phyloP scores from a whole-genome alignment of 83 land plant species.

The Thuja plicata region DNA sequence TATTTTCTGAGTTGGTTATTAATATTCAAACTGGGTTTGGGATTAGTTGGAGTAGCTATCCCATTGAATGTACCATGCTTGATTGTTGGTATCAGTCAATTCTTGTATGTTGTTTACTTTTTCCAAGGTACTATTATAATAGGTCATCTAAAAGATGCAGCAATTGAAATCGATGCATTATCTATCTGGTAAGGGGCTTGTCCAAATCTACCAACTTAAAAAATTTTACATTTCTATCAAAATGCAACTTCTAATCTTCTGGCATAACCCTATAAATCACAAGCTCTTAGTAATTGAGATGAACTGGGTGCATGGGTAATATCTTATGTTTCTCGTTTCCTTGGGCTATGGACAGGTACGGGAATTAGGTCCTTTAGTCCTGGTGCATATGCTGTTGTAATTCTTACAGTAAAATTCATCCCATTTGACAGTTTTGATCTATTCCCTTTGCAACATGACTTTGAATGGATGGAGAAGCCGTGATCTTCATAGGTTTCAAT shows the following conservation, averaged over 20 bases:
- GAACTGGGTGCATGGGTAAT: not conserved
- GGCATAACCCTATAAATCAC: not conserved
- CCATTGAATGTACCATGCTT: not conserved
- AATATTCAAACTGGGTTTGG: not conserved
- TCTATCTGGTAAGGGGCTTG: conserved; percentile 38
- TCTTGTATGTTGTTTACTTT: not conserved
- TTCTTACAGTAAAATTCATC: not conserved
- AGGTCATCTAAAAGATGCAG: conserved; percentile 44
- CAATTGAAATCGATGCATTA: conserved; percentile 33
- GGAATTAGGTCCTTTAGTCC: not conserved
- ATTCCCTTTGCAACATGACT: conserved; percentile 36
- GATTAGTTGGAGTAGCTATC: not conserved
- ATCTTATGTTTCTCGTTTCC: not conserved
- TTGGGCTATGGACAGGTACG: not conserved
- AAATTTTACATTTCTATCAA: not conserved
- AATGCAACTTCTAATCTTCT: not conserved
- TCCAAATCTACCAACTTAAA: not conserved
- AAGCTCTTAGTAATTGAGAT: not conserved
- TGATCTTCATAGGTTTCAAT: conserved; percentile 50
- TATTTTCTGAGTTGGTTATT: no score
- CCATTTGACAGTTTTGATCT: not conserved
- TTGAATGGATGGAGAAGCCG: conserved; percentile 35
- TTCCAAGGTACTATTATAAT: conserved; percentile 16
- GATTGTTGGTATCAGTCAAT: not conserved
- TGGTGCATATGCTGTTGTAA: not conserved